phyloP scores from a whole-genome alignment of 495 filamentous ascomycete genomes.

The Talaromyces stipitatus region DNA sequence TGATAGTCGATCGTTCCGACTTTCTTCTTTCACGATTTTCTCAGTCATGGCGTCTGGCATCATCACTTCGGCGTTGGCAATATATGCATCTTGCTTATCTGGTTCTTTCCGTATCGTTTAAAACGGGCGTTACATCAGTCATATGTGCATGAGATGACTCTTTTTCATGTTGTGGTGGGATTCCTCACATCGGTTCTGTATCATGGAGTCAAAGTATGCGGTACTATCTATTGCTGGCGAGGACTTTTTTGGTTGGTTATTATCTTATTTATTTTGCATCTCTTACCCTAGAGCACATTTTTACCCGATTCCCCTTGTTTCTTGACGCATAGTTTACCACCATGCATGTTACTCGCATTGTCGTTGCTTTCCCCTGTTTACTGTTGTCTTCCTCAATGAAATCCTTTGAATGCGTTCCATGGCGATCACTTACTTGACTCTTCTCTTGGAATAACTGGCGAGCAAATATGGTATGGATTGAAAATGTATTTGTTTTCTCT shows the following conservation, averaged over 20 bases:
- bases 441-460: neutral
- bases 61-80: neutral
- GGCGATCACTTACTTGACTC: neutral
- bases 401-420: neutral
- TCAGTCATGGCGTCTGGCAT: constrained; percentile 1
- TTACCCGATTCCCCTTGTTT: neutral
- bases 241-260: neutral
- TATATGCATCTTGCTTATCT: neutral
- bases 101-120: neutral
- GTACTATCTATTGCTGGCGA: neutral
- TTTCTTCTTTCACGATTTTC: neutral
- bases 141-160: neutral
- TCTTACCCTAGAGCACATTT: neutral
- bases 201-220: neutral
- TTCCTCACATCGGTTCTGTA: neutral
- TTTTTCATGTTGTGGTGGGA: neutral
- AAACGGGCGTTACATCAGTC: neutral
- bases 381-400: neutral
- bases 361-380: neutral
- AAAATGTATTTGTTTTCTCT: neutral
- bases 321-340: neutral
- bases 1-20: neutral
- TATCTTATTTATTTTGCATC: neutral
- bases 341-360: neutral
- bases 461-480: neutral